Conservation (phyloP, 192 early-diverging fungal genomes). For the Linnemannia zychae region DNA sequence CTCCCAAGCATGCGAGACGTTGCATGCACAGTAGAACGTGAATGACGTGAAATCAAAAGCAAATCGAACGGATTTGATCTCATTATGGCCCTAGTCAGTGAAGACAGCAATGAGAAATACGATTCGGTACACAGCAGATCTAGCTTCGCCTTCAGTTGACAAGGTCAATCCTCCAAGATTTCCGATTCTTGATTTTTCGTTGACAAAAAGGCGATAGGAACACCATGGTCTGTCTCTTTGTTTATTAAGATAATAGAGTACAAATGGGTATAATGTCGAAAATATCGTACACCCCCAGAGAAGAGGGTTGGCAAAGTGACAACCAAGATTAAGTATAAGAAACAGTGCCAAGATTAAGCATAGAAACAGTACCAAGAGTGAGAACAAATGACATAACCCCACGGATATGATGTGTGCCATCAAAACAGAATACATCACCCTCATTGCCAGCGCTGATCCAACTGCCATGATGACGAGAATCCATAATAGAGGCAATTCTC, state of each 20-base stretch:
- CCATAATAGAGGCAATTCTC: constrained; percentile 19
- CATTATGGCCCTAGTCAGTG: constrained; percentile 23
- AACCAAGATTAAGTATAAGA: no score
- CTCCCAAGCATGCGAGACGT: constrained; percentile 21
- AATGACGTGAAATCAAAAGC: neutral
- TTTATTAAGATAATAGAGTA: constrained; percentile 12
- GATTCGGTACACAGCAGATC: neutral
- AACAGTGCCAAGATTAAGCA: no score
- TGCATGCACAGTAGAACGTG: constrained; percentile 32
- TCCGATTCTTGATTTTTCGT: neutral
- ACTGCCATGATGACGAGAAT: constrained; percentile 22
- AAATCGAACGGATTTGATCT: constrained; percentile 17
- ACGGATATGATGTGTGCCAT: no score
- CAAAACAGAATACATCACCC: no score
- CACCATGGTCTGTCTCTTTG: constrained; percentile 1
- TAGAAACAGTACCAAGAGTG: no score
- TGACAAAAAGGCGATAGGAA: constrained; percentile 13
- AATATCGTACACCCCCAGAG: no score
- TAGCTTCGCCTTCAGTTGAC: neutral
- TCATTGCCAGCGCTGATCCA: constrained; percentile 15
- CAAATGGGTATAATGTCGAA: neutral
- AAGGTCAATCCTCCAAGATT: neutral
- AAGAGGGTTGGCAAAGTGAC: no score
- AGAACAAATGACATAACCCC: no score
- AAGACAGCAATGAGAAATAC: constrained; percentile 13